phyloP scores from a whole-genome alignment of 2,329 filamentous ascomycete species.

The Penicillium concentricum region DNA sequence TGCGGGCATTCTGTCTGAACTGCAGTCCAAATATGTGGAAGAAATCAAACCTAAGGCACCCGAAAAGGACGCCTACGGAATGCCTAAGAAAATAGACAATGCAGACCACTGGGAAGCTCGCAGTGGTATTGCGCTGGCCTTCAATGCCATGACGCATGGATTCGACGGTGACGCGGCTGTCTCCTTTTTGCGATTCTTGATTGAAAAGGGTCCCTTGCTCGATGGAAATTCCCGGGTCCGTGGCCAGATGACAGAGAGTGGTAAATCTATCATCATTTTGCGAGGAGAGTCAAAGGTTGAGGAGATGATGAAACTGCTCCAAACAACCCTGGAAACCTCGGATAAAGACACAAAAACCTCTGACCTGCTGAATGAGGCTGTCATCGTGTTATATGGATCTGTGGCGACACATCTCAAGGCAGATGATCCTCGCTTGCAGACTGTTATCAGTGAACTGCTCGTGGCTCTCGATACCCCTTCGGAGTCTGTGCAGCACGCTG shows the following conservation, averaged over 20 bases:
- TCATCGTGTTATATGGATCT: constrained; percentile 96
- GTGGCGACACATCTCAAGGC: constrained; percentile 80
- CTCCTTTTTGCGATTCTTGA: constrained; percentile 78
- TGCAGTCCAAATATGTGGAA: constrained; percentile 72
- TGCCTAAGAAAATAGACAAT: constrained; percentile 85
- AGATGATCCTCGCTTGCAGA: constrained; percentile 83
- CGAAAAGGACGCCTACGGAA: constrained; percentile 87
- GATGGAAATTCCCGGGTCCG: constrained; percentile 77
- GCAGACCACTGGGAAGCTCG: constrained; percentile 88
- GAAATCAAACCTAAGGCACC: constrained; percentile 79
- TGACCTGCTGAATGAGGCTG: constrained; percentile 92
- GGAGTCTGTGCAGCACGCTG: constrained; percentile 93
- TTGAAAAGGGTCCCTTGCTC: constrained; percentile 81
- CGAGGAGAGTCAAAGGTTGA: constrained; percentile 83
- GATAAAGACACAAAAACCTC: constrained; percentile 77
- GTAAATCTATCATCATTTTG: constrained; percentile 73
- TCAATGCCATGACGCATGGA: constrained; percentile 73
- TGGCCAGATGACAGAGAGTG: constrained; percentile 87
- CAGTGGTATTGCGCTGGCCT: constrained; percentile 83
- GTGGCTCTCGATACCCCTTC: constrained; percentile 90
- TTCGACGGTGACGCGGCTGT: constrained; percentile 71
- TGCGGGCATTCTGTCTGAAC: constrained; percentile 59
- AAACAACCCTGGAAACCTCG: constrained; percentile 79
- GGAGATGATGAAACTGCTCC: constrained; percentile 87
- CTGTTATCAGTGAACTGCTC: constrained; percentile 82